Evolutionary conservation across 768 basidiomycete genomes (phyloP), one percentile per base, ranked within the genome.

Genomic region (Boletus rufocinnamomeus): DNA sequence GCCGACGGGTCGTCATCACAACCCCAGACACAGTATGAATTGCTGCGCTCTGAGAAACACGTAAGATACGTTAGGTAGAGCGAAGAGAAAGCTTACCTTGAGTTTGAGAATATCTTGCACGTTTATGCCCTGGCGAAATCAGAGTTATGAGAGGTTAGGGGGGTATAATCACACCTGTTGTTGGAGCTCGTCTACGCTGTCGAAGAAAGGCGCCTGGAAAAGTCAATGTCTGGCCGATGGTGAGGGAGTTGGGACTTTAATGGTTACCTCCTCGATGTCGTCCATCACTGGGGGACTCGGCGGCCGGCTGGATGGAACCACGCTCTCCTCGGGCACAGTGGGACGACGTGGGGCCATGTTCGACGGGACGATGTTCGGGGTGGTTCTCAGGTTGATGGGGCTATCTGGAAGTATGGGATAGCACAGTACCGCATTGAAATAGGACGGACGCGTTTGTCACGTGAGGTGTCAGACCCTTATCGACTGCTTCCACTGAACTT

Each of bases 71-170:
- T 37, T 11, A 6, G n/a, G 23, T 6, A 27, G 27, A 38, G 50
- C 50, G 60, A 56, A 52, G 43, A 27, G 61, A 47, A 17, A 62
- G 14, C 62, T 54, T 47, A 87, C 91, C 76, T 97, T 97, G 61
- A 98, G 84, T 75, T 98, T 98, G 51, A 89, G 72, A 56, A 98
- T 97, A 70, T 98, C 95, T 78, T 96, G 93, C 28, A 94, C 87
- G 63, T 95, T 96, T 72, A 96, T 95, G 16, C 95, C 94, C 94
- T 96, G 64, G 41, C 19, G 21, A 32, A 23, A 34, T 65, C 28
- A 54, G 35, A 46, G 23, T 47, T 37, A 21, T 44, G 48, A 52
- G 32, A 52, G 21, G 59, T 64, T 61, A 51, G 40, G 40, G 28
- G 48, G 34, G 47, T 54, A 50, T 47, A 16, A 25, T 53, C 81